Evolutionary conservation across 441 rosid genomes (phyloP), one percentile per base, ranked within the genome.

Genomic region (Croton laevigatus): DNA sequence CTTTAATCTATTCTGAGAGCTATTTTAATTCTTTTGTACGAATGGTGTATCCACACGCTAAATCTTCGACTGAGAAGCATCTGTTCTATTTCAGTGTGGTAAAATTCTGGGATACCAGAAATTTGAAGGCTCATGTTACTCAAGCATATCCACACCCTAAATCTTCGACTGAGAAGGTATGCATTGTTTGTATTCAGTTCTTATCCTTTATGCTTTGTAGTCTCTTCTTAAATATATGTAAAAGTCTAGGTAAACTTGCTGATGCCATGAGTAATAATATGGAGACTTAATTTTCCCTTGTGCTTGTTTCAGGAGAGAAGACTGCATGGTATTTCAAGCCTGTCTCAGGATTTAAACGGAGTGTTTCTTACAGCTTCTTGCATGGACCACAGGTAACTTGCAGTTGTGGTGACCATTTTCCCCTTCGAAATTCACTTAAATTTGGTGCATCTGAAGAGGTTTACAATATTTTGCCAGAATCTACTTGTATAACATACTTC

Each of bases 61-160:
- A n/a, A n/a, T n/a, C n/a, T n/a, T n/a, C n/a, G n/a, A n/a, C n/a
- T n/a, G n/a, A n/a, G n/a, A n/a, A n/a, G n/a, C n/a, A n/a, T n/a
- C n/a, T n/a, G n/a, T n/a, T n/a, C n/a, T 54, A 17, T 85, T 66
- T 75, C 82, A 92, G 99, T 75, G 79, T 84, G 61, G 70, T 94
- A 32, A 94, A 92, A 73, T 89, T 94, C 75, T 92, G 99, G 99
- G 99, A 94, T 70, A 77, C 83, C 59, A 84, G 98, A 73, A 92
- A 89, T 75, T 81, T 92, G 55, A 94, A 83, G 81, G 71, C 82
- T 79, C 88, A 81, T 60, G 69, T 87, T 62, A 74, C 82, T 68
- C 88, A 88, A 77, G 84, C 91, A 5, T 86, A 87, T 55, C 93
- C 97, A 12, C 80, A 81, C 51, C 81, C 83, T 12, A 80, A 83